These are phyloP conservation scores for Beta lomatogona DNA, from an alignment of 179 eudicot species.

Conservation along the genomic window DNA sequence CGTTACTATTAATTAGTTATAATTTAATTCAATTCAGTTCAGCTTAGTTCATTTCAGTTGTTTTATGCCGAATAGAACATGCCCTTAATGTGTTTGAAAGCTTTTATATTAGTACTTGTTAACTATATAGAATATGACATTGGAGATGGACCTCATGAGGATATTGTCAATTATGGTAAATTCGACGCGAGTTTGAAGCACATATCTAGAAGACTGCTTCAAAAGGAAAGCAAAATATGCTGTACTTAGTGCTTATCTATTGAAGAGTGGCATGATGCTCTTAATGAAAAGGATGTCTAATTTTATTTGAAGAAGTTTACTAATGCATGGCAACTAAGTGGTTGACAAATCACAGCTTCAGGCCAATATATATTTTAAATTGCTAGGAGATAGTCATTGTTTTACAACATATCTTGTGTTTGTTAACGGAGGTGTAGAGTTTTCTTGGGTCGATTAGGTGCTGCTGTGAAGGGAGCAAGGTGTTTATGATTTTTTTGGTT, in stretches of 20 bases:
- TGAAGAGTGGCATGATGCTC: not conserved
- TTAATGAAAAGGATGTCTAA: slow-evolving; percentile 14
- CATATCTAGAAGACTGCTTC: slow-evolving; percentile 5
- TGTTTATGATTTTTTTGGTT: slow-evolving; percentile 9
- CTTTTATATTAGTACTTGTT: not conserved
- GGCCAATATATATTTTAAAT: not conserved
- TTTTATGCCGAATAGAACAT: too few relatives aligned
- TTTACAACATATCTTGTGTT: not conserved
- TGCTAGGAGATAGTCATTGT: slow-evolving; percentile 7
- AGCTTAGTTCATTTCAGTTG: too few relatives aligned
- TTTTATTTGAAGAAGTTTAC: not conserved
- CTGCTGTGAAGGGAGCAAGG: not conserved
- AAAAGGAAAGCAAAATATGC: too few relatives aligned
- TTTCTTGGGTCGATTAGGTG: not conserved
- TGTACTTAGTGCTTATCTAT: not conserved
- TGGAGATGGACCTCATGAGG: not conserved
- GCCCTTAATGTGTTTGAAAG: not conserved
- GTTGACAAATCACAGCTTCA: slow-evolving; percentile 13
- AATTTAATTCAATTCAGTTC: too few relatives aligned
- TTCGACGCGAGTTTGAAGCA: not conserved
- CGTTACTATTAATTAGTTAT: too few relatives aligned
- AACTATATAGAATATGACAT: not conserved
- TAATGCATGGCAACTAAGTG: slow-evolving; percentile 29
- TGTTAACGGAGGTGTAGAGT: slow-evolving; percentile 7
- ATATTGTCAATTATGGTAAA: slow-evolving; percentile 13